These are phyloP conservation scores for Ampelocalamus luodianensis DNA, from an alignment of 176 grass and related monocot genomes.

Conservation along the genomic window DNA sequence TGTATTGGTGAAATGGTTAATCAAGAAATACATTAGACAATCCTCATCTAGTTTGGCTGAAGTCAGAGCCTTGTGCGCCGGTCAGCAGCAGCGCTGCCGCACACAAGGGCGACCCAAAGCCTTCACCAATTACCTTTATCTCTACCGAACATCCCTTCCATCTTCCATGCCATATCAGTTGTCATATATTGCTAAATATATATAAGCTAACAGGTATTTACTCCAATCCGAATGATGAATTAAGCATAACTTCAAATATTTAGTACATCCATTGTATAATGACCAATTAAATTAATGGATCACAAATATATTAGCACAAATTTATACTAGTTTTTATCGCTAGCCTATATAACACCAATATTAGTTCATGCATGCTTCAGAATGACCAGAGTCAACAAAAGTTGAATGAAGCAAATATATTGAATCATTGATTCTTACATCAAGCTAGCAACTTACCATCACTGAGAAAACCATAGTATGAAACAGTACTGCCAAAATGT, in stretches of 20 bases:
- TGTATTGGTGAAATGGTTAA: too few relatives aligned
- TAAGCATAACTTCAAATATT: not conserved
- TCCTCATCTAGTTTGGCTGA: too few relatives aligned
- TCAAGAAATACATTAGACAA: too few relatives aligned
- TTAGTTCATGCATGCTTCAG: not conserved
- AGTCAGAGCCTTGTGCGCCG: too few relatives aligned
- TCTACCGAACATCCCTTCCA: too few relatives aligned
- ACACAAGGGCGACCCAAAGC: too few relatives aligned
- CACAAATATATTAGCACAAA: conserved; percentile 7
- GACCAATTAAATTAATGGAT: not conserved
- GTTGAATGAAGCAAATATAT: not conserved
- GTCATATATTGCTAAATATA: not conserved
- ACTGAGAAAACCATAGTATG: conserved; percentile 73
- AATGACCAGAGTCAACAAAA: not conserved
- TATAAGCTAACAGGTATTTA: not conserved
- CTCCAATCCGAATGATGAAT: not conserved
- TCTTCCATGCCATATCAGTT: too few relatives aligned
- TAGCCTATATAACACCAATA: not conserved
- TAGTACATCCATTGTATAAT: not conserved
- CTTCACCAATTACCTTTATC: too few relatives aligned
- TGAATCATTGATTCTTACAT: conserved; percentile 1
- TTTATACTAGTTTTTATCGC: not conserved
- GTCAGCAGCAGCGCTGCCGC: too few relatives aligned
- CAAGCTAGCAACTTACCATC: conserved; percentile 51
- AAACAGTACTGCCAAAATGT: conserved; percentile 66